Base-by-base conservation (phyloP, 2,329 filamentous ascomycete species). In the Emmonsiellopsis sp. region DNA sequence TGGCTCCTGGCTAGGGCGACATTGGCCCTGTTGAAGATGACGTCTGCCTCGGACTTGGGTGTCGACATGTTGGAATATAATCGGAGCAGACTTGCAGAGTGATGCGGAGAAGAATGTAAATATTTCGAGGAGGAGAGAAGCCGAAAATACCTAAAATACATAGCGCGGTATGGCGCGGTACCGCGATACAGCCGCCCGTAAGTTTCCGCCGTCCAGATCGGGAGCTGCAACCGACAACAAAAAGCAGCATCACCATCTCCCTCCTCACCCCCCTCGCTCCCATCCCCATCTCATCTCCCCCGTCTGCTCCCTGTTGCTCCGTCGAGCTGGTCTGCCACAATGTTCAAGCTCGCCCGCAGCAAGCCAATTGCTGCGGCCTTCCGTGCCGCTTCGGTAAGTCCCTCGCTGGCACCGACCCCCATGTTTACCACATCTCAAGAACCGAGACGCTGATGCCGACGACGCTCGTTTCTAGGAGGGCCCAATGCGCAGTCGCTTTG, bases 281-380 rank as follows among this genome's bases (percentile, higher is more conserved):
- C 27, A 39, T 13, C 45, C 14, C 14, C 13, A 33, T 6, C n/a
- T 13, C 11, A n/a, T 6, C 31, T 49, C 13, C 5, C 32, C 47
- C 53, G n/a, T 9, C 39, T 27, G 14, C 40, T 36, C 21, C 40
- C 43, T 51, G 17, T 51, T 34, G 13, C 37, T 53, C 17, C 51
- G 34, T 33, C 32, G 31, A 33, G 51, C 44, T 48, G 57, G 56
- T 60, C 58, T 57, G 65, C 68, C 74, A 81, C 65, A 66, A 96
- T 95, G 90, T 94, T 90, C 79, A 93, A 86, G 75, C 77, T 95
- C 71, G 86, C 86, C 71, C 85, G 89, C 77, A 86, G 82, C 76
- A 82, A 86, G 74, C 85, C 86, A 71, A 77, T 92, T 76, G 83
- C 86, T 71, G 84, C 87, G 75, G 87, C 86, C 73, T 74, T 94